Conservation (phyloP, 441 rosid genomes). For the Gossypium schwendimanii region DNA sequence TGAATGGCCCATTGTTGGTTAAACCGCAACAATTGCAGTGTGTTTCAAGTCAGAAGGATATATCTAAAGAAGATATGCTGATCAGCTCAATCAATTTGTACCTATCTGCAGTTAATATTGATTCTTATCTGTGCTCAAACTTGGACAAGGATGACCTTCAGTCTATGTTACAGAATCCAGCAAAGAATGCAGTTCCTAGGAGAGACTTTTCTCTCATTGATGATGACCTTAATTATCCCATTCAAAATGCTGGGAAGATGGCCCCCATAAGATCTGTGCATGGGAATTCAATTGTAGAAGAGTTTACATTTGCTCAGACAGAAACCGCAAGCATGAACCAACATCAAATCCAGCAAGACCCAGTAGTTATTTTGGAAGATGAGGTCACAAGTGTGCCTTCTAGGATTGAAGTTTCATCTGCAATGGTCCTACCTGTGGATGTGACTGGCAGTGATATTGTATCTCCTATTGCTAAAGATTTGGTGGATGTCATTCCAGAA, state of each 20-base stretch:
- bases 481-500: constrained; percentile 21
- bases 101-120: constrained; percentile 2
- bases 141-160: constrained; percentile 16
- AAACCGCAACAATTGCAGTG: constrained; percentile 22
- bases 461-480: constrained; percentile 23
- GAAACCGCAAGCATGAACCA: constrained; percentile 22
- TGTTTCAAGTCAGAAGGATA: constrained; percentile 24
- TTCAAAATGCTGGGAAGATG: constrained; percentile 20
- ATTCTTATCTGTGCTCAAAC: constrained; percentile 13
- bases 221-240: constrained; percentile 17
- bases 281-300: constrained; percentile 22
- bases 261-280: constrained; percentile 14
- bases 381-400: constrained; percentile 12
- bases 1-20: constrained; percentile 13
- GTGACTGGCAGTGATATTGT: constrained; percentile 24
- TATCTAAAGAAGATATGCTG: constrained; percentile 6
- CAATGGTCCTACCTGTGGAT: constrained; percentile 25
- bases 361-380: constrained; percentile 18
- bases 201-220: constrained; percentile 20
- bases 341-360: constrained; percentile 24
- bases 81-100: constrained; percentile 4
- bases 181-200: constrained; percentile 16
- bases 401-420: constrained; percentile 22
- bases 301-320: constrained; percentile 18
- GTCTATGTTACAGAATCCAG: constrained; percentile 18